Base-by-base conservation (phyloP, 371 early-diverging fungal species). In the Mucor velutinosus region DNA sequence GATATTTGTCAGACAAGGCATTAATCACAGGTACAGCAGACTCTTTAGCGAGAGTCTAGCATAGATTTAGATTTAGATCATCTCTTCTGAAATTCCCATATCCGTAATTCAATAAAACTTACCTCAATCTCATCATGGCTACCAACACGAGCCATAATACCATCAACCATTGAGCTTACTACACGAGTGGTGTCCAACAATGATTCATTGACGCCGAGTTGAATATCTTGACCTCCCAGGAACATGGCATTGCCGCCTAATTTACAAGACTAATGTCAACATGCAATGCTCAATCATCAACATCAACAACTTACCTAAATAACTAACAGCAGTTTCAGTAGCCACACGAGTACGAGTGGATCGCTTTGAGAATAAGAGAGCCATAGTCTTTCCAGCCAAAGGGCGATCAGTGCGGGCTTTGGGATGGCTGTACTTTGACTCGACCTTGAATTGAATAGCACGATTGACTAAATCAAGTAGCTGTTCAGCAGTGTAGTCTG, bases 261-360 rank as follows among this genome's bases (percentile, higher is more conserved):
- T 15, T 15, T 23, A 51, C 17, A 37, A 8, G 59, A 14, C 19
- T 39, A 25, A 53, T 37, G n/a, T 39, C 12, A 41, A 17, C 11
- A 41, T 41, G 17, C 6, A 17, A 15, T 23, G 19, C 33, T 27
- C 8, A 61, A 49, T 63, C 15, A 25, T 33, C 63, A n/a, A 55
- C 27, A 43, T 45, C 29, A 56, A 19, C 15, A 66, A 33, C 66
- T 66, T 87, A 88, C 91, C 91, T 58, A 94, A 87, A 76, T 92
- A 91, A 0, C 93, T 87, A 69, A 94, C 89, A 4, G 95, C 93
- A n/a, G 95, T 87, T 74, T 98, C 98, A 37, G 96, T 91, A 15
- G 97, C 95, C 29, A 98, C 95, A 58, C 99, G 89, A 11, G 99
- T 98, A 62, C 99, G 93, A 6, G 99, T 98, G 0, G 93, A 93